These are phyloP conservation scores for Rhamnella rubrinervis DNA, from an alignment of 331 rosid species.

Conservation along the genomic window DNA sequence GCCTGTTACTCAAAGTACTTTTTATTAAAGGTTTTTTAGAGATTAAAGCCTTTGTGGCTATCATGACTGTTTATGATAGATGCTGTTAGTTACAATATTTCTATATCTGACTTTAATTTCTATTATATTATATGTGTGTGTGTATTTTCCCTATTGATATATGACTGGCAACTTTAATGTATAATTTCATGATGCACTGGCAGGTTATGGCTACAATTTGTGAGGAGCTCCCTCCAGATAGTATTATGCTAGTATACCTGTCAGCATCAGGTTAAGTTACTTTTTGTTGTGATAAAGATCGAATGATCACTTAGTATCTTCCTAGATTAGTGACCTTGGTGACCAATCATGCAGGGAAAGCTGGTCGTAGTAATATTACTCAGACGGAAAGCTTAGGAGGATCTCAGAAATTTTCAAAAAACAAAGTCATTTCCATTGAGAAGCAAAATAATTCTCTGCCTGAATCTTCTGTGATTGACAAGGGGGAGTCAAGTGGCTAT, in stretches of 20 bases:
- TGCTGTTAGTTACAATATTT: too few relatives aligned
- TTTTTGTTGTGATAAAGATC: slow-evolving; percentile 20
- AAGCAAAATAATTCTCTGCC: slow-evolving; percentile 45
- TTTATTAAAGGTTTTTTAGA: background rate
- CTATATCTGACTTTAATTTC: too few relatives aligned
- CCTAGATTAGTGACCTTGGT: slow-evolving; percentile 37
- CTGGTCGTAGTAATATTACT: slow-evolving; percentile 47
- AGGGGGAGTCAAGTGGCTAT: slow-evolving; percentile 52
- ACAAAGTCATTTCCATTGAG: slow-evolving; percentile 50
- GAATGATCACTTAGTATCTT: slow-evolving; percentile 19
- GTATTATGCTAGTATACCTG: slow-evolving; percentile 77
- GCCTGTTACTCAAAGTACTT: background rate
- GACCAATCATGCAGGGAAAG: slow-evolving; percentile 65
- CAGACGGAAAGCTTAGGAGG: slow-evolving; percentile 53
- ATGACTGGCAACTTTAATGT: slow-evolving; percentile 27
- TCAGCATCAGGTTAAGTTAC: slow-evolving; percentile 83
- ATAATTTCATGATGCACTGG: slow-evolving; percentile 27
- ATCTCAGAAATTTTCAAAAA: slow-evolving; percentile 56
- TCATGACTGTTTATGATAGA: background rate
- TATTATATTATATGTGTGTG: too few relatives aligned
- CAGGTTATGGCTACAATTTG: slow-evolving; percentile 97
- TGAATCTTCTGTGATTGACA: slow-evolving; percentile 57
- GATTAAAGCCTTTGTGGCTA: background rate
- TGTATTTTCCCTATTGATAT: background rate
- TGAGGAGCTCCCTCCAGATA: slow-evolving; percentile 88